Evolutionary conservation across 495 filamentous ascomycete species (phyloP).

Genomic region (Lindgomyces ingoldianus): DNA sequence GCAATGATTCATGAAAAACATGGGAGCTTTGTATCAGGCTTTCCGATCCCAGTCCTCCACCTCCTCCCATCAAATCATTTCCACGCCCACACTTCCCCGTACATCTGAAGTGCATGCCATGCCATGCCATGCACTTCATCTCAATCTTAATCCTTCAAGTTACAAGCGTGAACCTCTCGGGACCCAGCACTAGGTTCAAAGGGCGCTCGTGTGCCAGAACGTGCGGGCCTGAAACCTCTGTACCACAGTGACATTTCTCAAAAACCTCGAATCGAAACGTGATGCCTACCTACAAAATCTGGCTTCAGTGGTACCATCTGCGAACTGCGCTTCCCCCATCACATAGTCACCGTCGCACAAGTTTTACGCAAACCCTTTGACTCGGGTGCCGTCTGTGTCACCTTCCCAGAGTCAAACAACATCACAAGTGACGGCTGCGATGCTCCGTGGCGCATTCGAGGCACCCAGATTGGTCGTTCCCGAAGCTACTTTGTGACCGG

Average conservation of each 20-base stretch:
- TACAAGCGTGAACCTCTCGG: neutral
- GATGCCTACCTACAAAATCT: neutral
- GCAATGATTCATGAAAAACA: neutral
- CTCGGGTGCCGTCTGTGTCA: neutral
- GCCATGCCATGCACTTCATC: neutral
- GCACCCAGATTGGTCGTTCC: too few relatives aligned
- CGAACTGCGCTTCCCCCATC: neutral
- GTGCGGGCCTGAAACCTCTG: neutral
- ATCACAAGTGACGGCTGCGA: too few relatives aligned
- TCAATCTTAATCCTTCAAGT: neutral
- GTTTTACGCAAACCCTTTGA: neutral
- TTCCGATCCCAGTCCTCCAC: too few relatives aligned
- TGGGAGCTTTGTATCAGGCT: too few relatives aligned
- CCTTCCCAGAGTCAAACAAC: neutral
- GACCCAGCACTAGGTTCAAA: neutral
- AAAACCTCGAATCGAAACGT: neutral
- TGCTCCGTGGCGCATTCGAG: too few relatives aligned
- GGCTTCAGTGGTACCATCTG: neutral
- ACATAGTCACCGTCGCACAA: neutral
- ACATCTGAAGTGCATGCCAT: too few relatives aligned
- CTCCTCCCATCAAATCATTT: neutral
- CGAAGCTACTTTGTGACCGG: too few relatives aligned
- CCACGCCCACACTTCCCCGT: neutral
- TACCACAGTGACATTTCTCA: neutral
- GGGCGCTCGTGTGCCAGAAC: neutral